A percentile compares a stretch with the other conserved stretches of the same genome.
phyloP scores from a whole-genome alignment of 2,329 filamentous ascomycete species.

The Exophiala aquamarina region DNA sequence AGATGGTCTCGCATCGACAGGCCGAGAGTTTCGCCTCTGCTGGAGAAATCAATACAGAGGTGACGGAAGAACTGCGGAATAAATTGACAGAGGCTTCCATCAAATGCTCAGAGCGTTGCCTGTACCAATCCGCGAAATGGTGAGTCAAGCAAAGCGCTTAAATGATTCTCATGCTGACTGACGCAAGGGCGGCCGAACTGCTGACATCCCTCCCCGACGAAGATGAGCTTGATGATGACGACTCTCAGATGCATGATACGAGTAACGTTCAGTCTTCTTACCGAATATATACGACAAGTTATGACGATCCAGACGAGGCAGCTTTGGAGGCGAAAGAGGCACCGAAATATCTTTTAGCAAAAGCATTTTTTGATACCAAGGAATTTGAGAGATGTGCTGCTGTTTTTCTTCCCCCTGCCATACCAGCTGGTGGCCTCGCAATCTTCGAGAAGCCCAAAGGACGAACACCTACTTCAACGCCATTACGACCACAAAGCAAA shows the following conservation, averaged over 20 bases:
- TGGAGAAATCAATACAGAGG: slow-evolving; percentile 20
- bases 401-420: slow-evolving; percentile 79
- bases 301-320: slow-evolving; percentile 70
- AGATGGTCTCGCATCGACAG: slow-evolving; percentile 12
- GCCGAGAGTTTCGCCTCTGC: slow-evolving; percentile 23
- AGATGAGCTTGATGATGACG: slow-evolving; percentile 55
- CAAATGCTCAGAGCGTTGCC: slow-evolving; percentile 88
- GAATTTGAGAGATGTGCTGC: slow-evolving; percentile 93
- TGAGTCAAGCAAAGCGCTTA: slow-evolving; percentile 39
- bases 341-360: slow-evolving; percentile 83
- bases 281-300: slow-evolving; percentile 50
- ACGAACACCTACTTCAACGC: slow-evolving; percentile 39
- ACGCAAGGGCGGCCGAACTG: slow-evolving; percentile 82
- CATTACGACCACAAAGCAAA: slow-evolving; percentile 64
- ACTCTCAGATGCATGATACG: slow-evolving; percentile 58
- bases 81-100: slow-evolving; percentile 60
- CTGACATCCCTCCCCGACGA: slow-evolving; percentile 72
- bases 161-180: slow-evolving; percentile 17
- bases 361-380: slow-evolving; percentile 90
- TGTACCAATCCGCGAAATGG: slow-evolving; percentile 98
- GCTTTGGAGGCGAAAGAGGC: slow-evolving; percentile 75
- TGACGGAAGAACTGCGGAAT: slow-evolving; percentile 25
- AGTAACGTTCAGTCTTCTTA: slow-evolving; percentile 52
- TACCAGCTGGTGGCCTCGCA: slow-evolving; percentile 65
- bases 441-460: slow-evolving; percentile 43